Percentiles rank a stretch among this genome's conserved stretches.
phyloP scores from a whole-genome alignment of 2,329 filamentous ascomycete species.

The Sporothrix protearum region DNA sequence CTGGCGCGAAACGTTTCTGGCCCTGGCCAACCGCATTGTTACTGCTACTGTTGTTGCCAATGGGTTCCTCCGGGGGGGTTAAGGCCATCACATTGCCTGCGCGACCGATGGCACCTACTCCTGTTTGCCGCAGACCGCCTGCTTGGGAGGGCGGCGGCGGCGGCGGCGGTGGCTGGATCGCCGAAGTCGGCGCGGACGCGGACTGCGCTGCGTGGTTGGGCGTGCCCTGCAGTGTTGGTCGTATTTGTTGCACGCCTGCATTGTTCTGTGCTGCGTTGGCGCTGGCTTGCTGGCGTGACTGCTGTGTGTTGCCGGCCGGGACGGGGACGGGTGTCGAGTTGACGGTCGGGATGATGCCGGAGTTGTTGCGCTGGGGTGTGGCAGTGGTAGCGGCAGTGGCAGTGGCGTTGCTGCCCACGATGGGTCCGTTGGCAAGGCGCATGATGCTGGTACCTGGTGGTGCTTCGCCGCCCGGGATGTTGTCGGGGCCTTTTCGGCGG shows the following conservation, averaged over 20 bases:
- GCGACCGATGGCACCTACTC: slow-evolving; percentile 10
- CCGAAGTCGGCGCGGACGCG: background rate
- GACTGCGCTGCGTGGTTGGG: background rate
- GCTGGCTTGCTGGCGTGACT: slow-evolving; percentile 22
- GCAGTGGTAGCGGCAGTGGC: background rate
- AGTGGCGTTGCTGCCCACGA: background rate
- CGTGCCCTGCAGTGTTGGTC: background rate
- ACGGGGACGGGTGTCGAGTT: slow-evolving; percentile 30
- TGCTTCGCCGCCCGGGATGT: slow-evolving; percentile 41
- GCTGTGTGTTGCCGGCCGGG: slow-evolving; percentile 14
- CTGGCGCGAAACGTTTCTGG: slow-evolving; percentile 42
- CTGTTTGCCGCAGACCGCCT: slow-evolving; percentile 14
- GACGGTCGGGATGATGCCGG: slow-evolving; percentile 15
- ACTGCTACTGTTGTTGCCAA: background rate
- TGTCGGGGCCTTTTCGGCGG: slow-evolving; percentile 48
- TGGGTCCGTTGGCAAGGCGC: slow-evolving; percentile 39
- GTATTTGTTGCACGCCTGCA: slow-evolving; percentile 14
- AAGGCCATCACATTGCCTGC: slow-evolving; percentile 39
- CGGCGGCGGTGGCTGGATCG: slow-evolving; percentile 7
- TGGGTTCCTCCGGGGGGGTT: slow-evolving; percentile 53
- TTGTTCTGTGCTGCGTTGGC: background rate
- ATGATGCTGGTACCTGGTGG: slow-evolving; percentile 48
- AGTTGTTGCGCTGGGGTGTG: slow-evolving; percentile 12
- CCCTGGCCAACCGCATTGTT: slow-evolving; percentile 16
- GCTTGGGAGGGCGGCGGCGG: background rate